Conservation (phyloP, 2,329 filamentous ascomycete species). For the Uncinocarpus reesii region DNA sequence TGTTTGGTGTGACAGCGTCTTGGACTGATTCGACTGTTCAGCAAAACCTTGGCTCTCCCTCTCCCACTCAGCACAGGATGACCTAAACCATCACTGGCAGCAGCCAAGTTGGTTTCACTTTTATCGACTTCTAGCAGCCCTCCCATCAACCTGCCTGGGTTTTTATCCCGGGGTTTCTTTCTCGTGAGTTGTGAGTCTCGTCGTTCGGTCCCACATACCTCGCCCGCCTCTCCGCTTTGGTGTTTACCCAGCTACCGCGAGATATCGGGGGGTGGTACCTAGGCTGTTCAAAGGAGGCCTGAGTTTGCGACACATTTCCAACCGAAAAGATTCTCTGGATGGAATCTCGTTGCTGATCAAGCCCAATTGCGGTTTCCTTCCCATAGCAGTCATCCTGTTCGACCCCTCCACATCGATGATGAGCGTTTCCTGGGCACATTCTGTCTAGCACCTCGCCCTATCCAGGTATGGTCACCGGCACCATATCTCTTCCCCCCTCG, state of each 20-base stretch:
- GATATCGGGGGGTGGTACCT: not conserved
- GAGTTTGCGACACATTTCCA: not conserved
- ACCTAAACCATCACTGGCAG: constrained; percentile 8
- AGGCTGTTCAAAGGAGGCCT: not conserved
- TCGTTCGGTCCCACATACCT: not conserved
- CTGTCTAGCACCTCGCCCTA: not conserved
- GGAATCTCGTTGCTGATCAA: not conserved
- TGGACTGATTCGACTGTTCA: constrained; percentile 4
- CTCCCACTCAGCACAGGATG: not conserved
- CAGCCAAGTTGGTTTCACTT: constrained; percentile 3
- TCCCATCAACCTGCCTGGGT: not conserved
- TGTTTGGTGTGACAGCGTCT: constrained; percentile 10
- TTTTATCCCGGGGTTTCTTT: not conserved
- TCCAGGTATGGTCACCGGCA: not conserved
- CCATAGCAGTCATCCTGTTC: not conserved
- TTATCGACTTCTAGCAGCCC: not conserved
- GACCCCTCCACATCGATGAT: constrained; percentile 5
- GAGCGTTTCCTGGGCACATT: not conserved
- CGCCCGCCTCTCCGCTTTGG: not conserved
- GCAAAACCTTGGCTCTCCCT: constrained; percentile 9
- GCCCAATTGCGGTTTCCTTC: constrained; percentile 2
- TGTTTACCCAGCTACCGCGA: constrained; percentile 5
- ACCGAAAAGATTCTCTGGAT: not conserved
- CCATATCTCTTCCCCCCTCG: not conserved
- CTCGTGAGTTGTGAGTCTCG: not conserved